Percentiles rank a stretch among this genome's conserved stretches.
These are phyloP conservation scores for Fusarium nygamai DNA, from an alignment of 2,329 filamentous ascomycete species.

Conservation along the genomic window DNA sequence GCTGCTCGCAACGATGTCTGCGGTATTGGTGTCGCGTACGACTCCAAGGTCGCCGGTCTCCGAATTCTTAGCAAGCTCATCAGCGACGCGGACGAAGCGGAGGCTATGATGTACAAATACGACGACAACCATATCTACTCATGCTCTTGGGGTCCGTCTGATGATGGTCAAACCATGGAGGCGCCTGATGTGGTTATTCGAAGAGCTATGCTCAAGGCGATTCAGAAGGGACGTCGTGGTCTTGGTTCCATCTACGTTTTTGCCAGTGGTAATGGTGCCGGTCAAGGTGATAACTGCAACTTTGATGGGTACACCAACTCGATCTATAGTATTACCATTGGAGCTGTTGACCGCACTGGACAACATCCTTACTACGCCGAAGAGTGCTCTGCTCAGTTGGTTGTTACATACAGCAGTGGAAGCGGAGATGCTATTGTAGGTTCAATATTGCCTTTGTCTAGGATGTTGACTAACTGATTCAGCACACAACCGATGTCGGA, in stretches of 20 bases:
- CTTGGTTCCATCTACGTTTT: slow-evolving; percentile 96
- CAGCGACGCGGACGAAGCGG: slow-evolving; percentile 89
- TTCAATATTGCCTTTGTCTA: slow-evolving; percentile 13
- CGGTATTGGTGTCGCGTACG: slow-evolving; percentile 94
- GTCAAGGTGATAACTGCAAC: slow-evolving; percentile 93
- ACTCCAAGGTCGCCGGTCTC: slow-evolving; percentile 88
- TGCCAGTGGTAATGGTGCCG: slow-evolving; percentile 90
- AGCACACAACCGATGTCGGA: slow-evolving; percentile 95
- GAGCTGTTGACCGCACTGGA: slow-evolving; percentile 87
- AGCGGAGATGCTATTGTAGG: slow-evolving; percentile 82
- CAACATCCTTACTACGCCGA: slow-evolving; percentile 97
- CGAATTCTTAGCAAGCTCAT: slow-evolving; percentile 93
- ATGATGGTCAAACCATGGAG: slow-evolving; percentile 95
- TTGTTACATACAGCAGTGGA: slow-evolving; percentile 96
- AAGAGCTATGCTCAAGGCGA: slow-evolving; percentile 88
- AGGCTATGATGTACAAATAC: slow-evolving; percentile 90
- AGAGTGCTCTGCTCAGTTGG: slow-evolving; percentile 92
- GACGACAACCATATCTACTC: slow-evolving; percentile 97
- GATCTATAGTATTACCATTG: slow-evolving; percentile 98
- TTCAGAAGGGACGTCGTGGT: slow-evolving; percentile 86
- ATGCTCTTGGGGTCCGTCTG: slow-evolving; percentile 97
- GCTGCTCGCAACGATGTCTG: slow-evolving; percentile 94
- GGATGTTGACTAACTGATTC: slow-evolving; percentile 9
- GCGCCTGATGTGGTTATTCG: slow-evolving; percentile 88
- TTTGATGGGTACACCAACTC: slow-evolving; percentile 99